Evolutionary conservation across 441 rosid species (phyloP), one percentile per base, ranked within the genome.

Genomic region (Viola pubescens): DNA sequence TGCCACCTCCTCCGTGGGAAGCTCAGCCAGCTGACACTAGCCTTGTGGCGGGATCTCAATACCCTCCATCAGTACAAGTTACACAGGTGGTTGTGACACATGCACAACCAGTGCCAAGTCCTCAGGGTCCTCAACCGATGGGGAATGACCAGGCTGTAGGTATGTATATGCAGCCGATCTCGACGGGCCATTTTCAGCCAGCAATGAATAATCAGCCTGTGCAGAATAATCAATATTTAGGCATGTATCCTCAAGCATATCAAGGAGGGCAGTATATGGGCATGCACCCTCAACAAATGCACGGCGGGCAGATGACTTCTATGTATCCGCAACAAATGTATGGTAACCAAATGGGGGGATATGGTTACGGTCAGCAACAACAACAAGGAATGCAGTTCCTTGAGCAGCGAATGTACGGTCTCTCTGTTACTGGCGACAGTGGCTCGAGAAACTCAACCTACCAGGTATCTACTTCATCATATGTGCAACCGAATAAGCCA

Each of bases 1-100:
- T 94, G 44, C 99, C 99, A 61, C 96, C 91, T 14, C 96, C 99
- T 38, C 97, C 99, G 0, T 94, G 99, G 99, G 99, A 94, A 74
- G 86, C 94, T 72, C 96, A 81, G 75, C 69, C 82, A 56, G 82
- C 81, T 42, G 92, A 86, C 57, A 63, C 68, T 48, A 81, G 80
- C 72, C 87, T 83, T 14, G 77, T 73, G 54, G 68, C 79, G 12
- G 88, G 80, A 62, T 7, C 83, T 64, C 96, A 79, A 46, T 83
- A 83, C 72, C 77, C 96, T 59, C 89, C 76, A 48, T 77, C 78
- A 63, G 73, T 77, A 80, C 91, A 84, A 69, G 68, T 72, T 1
- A 55, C 82, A 37, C 94, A 83, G 66, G 75, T 70, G 48, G 60
- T 80, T 54, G 71, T 70, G 45, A 62, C 86, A n/a, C 82, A 78